Evolutionary conservation across 495 filamentous ascomycete species (phyloP).

Genomic region (Lasiosphaeris hirsuta): DNA sequence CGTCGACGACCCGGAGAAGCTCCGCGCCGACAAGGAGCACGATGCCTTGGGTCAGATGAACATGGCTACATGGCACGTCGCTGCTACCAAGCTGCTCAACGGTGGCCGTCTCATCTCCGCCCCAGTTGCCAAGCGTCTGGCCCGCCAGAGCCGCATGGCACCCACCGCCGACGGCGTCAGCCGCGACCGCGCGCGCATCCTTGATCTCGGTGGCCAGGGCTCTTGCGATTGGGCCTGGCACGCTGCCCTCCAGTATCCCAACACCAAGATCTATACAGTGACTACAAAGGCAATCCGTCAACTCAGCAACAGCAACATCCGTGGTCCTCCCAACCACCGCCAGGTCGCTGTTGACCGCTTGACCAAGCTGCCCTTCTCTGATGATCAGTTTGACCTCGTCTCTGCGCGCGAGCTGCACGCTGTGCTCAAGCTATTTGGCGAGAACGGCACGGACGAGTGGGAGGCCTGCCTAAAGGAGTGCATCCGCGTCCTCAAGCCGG

Average conservation of each 20-base stretch:
- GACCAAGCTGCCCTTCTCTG: slow-evolving; percentile 79
- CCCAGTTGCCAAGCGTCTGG: slow-evolving; percentile 63
- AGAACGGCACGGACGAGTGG: slow-evolving; percentile 74
- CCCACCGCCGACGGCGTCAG: slow-evolving; percentile 38
- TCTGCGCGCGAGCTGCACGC: slow-evolving; percentile 85
- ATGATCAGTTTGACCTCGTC: slow-evolving; percentile 87
- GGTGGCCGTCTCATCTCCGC: slow-evolving; percentile 77
- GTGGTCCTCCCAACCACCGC: slow-evolving; percentile 83
- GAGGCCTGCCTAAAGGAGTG: slow-evolving; percentile 81
- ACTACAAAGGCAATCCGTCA: slow-evolving; percentile 64
- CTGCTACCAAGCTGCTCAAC: slow-evolving; percentile 71
- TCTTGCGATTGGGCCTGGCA: slow-evolving; percentile 96
- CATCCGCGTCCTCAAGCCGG: slow-evolving; percentile 85
- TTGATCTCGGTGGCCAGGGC: slow-evolving; percentile 84
- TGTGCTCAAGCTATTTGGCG: slow-evolving; percentile 65
- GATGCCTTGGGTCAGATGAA: slow-evolving; percentile 73
- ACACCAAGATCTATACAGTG: slow-evolving; percentile 82
- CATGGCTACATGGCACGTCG: slow-evolving; percentile 74
- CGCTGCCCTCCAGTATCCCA: slow-evolving; percentile 75
- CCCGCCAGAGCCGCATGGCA: slow-evolving; percentile 45
- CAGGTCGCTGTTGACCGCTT: slow-evolving; percentile 69
- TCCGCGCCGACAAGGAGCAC: slow-evolving; percentile 72
- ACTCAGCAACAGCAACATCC: slow-evolving; percentile 63
- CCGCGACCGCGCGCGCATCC: slow-evolving; percentile 59
- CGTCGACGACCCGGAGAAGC: slow-evolving; percentile 54